Evolutionary conservation across 2,329 filamentous ascomycete species (phyloP), one percentile per base, ranked within the genome.

Genomic region (Tolypocladium ophioglossoides): DNA sequence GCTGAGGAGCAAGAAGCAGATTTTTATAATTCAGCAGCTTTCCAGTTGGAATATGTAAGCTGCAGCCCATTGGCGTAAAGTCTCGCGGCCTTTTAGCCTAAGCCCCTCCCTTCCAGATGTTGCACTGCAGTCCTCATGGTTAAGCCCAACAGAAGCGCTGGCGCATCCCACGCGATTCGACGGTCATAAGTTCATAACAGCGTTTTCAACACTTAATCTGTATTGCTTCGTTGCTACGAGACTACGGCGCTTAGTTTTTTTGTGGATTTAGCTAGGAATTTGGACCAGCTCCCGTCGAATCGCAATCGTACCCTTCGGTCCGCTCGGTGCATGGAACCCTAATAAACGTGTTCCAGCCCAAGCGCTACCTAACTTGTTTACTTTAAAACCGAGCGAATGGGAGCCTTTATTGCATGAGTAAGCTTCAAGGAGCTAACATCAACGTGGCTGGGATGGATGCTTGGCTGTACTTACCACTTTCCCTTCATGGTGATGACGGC

Each of bases 401-500:
- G 18, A 47, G 44, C 44, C 44, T 47, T 2, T 2, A 16, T 47
- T 3, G 11, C 2, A 18, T 2, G 4, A 7, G 27, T 47, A 11
- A 47, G 44, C 44, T 30, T 46, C 22, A 46, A 10, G 3, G 10
- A 18, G 0, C 5, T n/a, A 12, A 10, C 10, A 46, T 35, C 3
- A 34, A 34, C 3, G 22, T 14, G 12, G 8, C 22, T 2, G 12
- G 40, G 22, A 9, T 18, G 14, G 22, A 7, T 6, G 9, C 22
- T 34, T 12, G 32, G 7, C 2, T 46, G 3, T 27, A 69, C 82
- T 70, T 69, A 91, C 89, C 89, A 94, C 75, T 94, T 94, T 32
- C 89, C 89, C 62, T 85, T 82, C 63, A 91, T 65, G 3, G 87
- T 91, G 61, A 96, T 95, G 62, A 91, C 84, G 4, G 87, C 90